These are phyloP conservation scores for Coriaria nepalensis DNA, from an alignment of 306 rosid genomes.

Conservation along the genomic window DNA sequence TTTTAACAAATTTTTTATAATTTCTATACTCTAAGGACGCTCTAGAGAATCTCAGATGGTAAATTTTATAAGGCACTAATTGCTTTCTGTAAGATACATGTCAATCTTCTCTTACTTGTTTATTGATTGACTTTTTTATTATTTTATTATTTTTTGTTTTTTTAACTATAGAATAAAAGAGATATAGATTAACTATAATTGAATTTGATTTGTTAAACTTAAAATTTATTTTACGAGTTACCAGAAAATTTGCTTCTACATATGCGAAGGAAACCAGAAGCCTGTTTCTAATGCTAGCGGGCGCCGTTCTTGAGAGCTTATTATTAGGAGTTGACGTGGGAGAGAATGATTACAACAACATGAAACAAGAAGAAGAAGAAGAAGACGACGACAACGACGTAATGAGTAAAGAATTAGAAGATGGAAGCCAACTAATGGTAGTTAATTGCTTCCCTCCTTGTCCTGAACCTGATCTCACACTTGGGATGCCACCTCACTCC, in stretches of 20 bases:
- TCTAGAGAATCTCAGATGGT: too few species aligned
- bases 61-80: too few species aligned
- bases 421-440: conserved; percentile 83
- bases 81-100: too few species aligned
- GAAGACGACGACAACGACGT: conserved; percentile 4
- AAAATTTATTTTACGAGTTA: background rate
- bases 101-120: too few species aligned
- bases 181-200: background rate
- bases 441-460: conserved; percentile 79
- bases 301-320: conserved; percentile 59
- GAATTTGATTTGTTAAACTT: background rate
- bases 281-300: conserved; percentile 44
- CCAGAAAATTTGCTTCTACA: conserved; percentile 42
- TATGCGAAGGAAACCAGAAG: conserved; percentile 46
- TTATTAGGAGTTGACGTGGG: conserved; percentile 17
- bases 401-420: conserved; percentile 33
- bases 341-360: background rate
- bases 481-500: conserved; percentile 90
- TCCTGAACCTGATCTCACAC: conserved; percentile 83
- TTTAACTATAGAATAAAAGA: too few species aligned
- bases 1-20: too few species aligned
- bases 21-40: too few species aligned
- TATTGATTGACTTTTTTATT: too few species aligned
- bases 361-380: conserved; percentile 19
- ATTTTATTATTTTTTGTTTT: too few species aligned